Evolutionary conservation across 2,329 filamentous ascomycete species (phyloP).

Genomic region (Teratosphaeria pseudoeucalypti): DNA sequence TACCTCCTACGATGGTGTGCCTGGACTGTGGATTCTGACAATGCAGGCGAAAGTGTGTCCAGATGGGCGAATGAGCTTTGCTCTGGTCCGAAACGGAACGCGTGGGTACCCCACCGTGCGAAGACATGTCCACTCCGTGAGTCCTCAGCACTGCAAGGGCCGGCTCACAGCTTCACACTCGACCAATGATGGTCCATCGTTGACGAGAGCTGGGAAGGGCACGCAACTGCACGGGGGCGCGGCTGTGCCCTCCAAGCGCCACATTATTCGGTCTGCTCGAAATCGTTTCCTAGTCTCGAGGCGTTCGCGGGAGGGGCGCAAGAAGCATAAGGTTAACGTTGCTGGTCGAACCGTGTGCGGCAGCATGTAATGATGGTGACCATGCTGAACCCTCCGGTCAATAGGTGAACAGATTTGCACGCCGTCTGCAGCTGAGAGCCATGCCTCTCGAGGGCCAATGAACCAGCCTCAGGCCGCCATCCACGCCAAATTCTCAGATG

Average conservation of each 20-base stretch:
- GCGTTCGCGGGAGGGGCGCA: constrained; percentile 11
- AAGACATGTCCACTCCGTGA: background rate
- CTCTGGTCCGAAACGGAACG: background rate
- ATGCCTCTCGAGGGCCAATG: constrained; percentile 14
- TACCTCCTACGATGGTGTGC: background rate
- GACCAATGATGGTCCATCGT: background rate
- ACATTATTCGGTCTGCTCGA: background rate
- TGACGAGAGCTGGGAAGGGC: background rate
- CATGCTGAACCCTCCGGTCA: background rate
- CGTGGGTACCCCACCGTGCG: background rate
- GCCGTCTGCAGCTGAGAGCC: constrained; percentile 7
- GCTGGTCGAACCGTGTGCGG: background rate
- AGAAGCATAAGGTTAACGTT: background rate
- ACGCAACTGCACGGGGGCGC: background rate
- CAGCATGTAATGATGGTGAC: background rate
- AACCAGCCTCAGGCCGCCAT: constrained; percentile 5
- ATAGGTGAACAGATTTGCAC: background rate
- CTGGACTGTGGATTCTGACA: background rate
- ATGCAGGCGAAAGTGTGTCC: background rate
- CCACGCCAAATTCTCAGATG: constrained; percentile 10
- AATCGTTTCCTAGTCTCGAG: background rate
- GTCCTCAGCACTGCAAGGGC: background rate
- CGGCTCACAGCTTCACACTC: background rate
- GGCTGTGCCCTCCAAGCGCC: background rate
- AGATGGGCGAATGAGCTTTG: background rate